Base-by-base conservation (phyloP, 2,329 filamentous ascomycete genomes). In the Neofusicoccum sp. region DNA sequence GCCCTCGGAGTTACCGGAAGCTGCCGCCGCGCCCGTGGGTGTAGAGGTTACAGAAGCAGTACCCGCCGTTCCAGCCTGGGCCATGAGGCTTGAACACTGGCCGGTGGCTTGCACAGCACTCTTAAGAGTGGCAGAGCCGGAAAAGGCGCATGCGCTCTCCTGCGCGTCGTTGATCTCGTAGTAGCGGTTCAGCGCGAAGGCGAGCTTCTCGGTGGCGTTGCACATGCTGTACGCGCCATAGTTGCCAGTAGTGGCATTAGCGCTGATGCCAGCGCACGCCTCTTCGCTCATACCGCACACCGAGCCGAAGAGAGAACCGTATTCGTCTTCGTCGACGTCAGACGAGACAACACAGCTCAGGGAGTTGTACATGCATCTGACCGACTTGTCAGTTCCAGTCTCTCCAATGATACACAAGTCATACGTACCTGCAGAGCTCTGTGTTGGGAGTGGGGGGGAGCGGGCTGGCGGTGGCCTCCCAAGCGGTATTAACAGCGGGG, bases 141-240 rank as follows among this genome's bases (percentile, higher is more conserved):
- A 79, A 78, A 93, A 93, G 81, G 87, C 82, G 75, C 91, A 96
- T 36, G 91, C 88, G 60, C 79, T 78, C 29, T 79, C 73, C 54
- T 78, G 76, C 66, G 81, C 81, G 68, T 83, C 79, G 71, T 88
- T 82, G 68, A 76, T 77, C 68, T 82, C 73, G 81, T 90, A 91
- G 83, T 93, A 94, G 69, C 85, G 78, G 80, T 93, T 87, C 68
- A 93, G 84, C 54, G 87, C 89, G 75, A 85, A 93, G 64, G 85
- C 86, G 44, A 96, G 85, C 83, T 93, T 86, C 78, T 91, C 83
- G 68, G 83, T 82, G 70, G 85, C 72, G 68, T 83, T 81, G 82
- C 91, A 96, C 87, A 92, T 92, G 77, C 87, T 86, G 82, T 91
- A 92, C 54, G 89, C 85, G 69, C 91, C 91, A 76, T 91, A 95